Conservation (phyloP, 306 rosid genomes). For the Myrica gale region DNA sequence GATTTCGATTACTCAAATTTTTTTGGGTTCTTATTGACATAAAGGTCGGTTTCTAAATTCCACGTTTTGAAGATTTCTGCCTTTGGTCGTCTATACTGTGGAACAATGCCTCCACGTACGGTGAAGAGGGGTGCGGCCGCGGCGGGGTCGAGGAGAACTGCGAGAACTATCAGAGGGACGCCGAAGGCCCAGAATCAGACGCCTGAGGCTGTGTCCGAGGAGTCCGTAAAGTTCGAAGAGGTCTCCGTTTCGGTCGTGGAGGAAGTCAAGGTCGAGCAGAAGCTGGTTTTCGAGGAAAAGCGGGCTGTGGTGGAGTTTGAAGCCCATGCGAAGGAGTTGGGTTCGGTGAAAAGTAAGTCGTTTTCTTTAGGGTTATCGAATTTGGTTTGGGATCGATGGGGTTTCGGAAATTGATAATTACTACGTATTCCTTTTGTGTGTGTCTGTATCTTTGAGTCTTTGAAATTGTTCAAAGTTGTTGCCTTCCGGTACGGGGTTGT, state of each 20-base stretch:
- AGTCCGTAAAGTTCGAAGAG: constrained; percentile 30
- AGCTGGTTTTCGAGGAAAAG: constrained; percentile 35
- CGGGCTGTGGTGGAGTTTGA: constrained; percentile 32
- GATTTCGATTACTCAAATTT: background rate
- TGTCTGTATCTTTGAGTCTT: background rate
- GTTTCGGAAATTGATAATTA: background rate
- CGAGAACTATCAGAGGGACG: constrained; percentile 54
- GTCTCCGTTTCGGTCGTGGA: constrained; percentile 30
- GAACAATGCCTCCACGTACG: constrained; percentile 79
- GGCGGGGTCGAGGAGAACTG: constrained; percentile 58
- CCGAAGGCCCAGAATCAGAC: constrained; percentile 55
- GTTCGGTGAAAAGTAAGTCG: constrained; percentile 53
- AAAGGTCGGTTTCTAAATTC: background rate
- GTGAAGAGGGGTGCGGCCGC: constrained; percentile 72
- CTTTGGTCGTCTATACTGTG: constrained; percentile 1
- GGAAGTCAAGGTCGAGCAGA: constrained; percentile 41
- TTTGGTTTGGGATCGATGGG: background rate
- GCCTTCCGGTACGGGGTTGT: background rate
- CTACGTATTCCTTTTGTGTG: background rate
- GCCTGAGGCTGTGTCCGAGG: constrained; percentile 38
- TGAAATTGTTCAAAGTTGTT: background rate
- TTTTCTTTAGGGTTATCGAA: background rate
- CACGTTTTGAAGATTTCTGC: background rate
- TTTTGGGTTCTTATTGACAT: constrained; percentile 2
- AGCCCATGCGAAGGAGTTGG: constrained; percentile 35